Conservation (phyloP, 352 stramenopile species). For the Pythium sp. region DNA sequence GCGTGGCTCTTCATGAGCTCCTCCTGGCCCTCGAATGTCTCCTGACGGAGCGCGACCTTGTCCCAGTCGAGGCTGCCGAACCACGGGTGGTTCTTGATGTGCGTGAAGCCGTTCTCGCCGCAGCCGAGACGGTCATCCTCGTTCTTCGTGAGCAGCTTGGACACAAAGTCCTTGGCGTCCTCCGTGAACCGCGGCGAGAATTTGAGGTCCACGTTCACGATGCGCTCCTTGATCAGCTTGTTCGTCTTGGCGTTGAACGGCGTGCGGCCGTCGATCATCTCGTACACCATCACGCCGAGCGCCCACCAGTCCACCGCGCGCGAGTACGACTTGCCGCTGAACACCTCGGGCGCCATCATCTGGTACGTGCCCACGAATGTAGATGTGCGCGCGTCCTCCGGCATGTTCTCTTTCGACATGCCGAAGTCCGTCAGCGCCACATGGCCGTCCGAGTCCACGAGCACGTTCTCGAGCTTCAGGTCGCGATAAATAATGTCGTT, state of each 20-base stretch:
- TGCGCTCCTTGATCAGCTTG: conserved; percentile 81
- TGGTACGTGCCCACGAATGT: conserved; percentile 93
- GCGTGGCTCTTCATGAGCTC: conserved; percentile 80
- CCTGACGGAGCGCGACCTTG: conserved; percentile 51
- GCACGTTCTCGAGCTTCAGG: conserved; percentile 98
- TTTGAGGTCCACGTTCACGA: conserved; percentile 80
- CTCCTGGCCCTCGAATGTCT: conserved; percentile 63
- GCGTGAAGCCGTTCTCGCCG: conserved; percentile 81
- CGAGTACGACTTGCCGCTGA: conserved; percentile 85
- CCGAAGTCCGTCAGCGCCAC: conserved; percentile 99
- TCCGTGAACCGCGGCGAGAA: conserved; percentile 80
- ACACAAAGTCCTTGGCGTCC: conserved; percentile 84
- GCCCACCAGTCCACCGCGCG: conserved; percentile 90
- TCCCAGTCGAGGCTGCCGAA: conserved; percentile 88
- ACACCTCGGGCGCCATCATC: conserved; percentile 91
- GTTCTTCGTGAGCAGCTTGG: conserved; percentile 92
- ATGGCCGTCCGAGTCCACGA: conserved; percentile 95
- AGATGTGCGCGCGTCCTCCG: conserved; percentile 60
- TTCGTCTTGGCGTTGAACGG: conserved; percentile 89
- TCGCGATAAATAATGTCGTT: conserved; percentile 97
- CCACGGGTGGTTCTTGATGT: conserved; percentile 88
- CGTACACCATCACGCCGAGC: conserved; percentile 85
- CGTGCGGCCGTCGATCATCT: conserved; percentile 85
- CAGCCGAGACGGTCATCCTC: conserved; percentile 91
- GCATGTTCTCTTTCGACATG: conserved; percentile 98